Percentiles rank a stretch among this genome's conserved stretches.
Evolutionary conservation across 208 protist species (phyloP).

Genomic region (Acanthamoeba castellanii): DNA sequence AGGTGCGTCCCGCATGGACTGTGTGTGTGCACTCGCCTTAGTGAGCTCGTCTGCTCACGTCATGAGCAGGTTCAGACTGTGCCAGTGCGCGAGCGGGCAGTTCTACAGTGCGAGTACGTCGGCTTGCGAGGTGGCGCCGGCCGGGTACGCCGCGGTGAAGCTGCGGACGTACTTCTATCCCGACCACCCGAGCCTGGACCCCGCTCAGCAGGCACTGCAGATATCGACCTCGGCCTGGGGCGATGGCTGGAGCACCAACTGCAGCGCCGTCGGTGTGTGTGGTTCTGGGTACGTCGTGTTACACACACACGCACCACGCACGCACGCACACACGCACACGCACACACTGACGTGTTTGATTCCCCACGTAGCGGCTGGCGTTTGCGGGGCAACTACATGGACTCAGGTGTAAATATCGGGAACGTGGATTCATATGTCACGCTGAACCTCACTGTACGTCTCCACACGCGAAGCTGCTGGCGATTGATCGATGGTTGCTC

Average conservation of each 20-base stretch:
- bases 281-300: slow-evolving; percentile 9
- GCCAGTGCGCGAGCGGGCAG: not conserved
- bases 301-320: not conserved
- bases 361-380: slow-evolving; percentile 5
- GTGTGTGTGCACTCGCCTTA: not conserved
- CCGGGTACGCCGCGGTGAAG: slow-evolving; percentile 35
- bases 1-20: not conserved
- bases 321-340: not conserved
- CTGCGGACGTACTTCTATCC: slow-evolving; percentile 32
- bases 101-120: slow-evolving; percentile 26
- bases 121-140: not conserved
- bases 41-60: not conserved
- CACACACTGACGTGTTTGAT: not conserved
- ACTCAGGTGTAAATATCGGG: slow-evolving; percentile 31
- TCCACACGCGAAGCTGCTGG: not conserved
- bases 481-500: not conserved
- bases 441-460: not conserved
- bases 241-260: slow-evolving; percentile 13
- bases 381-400: slow-evolving; percentile 48
- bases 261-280: not conserved
- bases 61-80: not conserved
- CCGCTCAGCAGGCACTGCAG: not conserved
- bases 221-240: not conserved
- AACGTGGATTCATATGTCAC: not conserved
- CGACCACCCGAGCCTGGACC: slow-evolving; percentile 37